Conservation (phyloP, 345 rosid genomes). For the Gossypium herbaceum region DNA sequence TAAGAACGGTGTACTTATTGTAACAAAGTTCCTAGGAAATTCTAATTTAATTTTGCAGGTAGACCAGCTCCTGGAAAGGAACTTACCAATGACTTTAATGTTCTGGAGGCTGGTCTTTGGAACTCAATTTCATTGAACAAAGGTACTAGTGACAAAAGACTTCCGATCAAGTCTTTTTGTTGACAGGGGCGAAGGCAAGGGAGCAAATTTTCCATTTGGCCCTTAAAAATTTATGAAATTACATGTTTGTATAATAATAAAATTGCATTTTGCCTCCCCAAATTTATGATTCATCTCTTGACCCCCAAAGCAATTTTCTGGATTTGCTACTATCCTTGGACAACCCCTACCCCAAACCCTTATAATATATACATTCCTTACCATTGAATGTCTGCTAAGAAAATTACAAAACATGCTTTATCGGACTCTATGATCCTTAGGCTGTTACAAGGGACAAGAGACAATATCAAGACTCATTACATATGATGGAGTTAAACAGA, state of each 20-base stretch:
- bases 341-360: no score
- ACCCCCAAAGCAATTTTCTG: no score
- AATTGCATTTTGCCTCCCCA: no score
- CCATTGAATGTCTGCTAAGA: slow-evolving; percentile 2
- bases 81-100: slow-evolving; percentile 78
- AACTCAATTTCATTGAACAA: slow-evolving; percentile 75
- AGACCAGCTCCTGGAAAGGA: slow-evolving; percentile 86
- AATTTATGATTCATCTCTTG: no score
- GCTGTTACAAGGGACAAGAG: slow-evolving; percentile 96
- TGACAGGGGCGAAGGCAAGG: no score
- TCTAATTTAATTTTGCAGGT: slow-evolving; percentile 45
- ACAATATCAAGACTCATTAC: slow-evolving; percentile 79
- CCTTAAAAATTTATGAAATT: no score
- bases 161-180: no score
- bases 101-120: slow-evolving; percentile 89
- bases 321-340: no score
- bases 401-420: slow-evolving; percentile 7
- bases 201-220: no score
- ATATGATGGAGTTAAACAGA: slow-evolving; percentile 84
- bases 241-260: no score
- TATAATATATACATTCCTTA: not conserved
- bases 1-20: not conserved
- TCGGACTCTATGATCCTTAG: slow-evolving; percentile 29
- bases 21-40: not conserved
- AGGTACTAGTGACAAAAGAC: slow-evolving; percentile 38